Base-by-base conservation (phyloP, 257 asterid genomes). In the Solanum neorickii region DNA sequence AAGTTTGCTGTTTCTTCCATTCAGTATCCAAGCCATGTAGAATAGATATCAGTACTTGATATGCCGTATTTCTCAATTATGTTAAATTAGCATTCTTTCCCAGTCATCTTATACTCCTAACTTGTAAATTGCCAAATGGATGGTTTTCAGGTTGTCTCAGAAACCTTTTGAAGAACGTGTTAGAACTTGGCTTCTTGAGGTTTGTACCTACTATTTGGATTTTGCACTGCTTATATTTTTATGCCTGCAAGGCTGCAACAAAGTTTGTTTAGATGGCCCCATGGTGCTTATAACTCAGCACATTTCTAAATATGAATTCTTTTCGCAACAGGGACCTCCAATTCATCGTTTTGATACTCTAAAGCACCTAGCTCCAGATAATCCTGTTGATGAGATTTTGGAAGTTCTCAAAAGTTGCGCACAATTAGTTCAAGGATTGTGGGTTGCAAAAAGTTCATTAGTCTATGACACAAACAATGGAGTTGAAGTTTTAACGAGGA, bases 381-480 rank as follows among this genome's bases (percentile, higher is more conserved):
- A 91, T 82, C 80, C 98, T 25, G 88, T 41, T 47, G 98, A 97
- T 89, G 95, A 93, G 86, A 88, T 95, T 69, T 87, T 95, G 86
- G 91, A 39, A 87, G 93, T 94, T 80, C 90, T 97, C 89, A 93
- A 90, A 75, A 94, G 92, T 46, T 87, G 87, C 88, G 98, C 96
- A 83, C 91, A 87, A 65, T 87, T 97, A 91, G 95, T 97, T 91
- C 99, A 95, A 90, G 99, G 99, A 84, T 91, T 95, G 69, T 97
- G 99, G 99, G 92, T 93, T 88, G 95, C 95, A 9, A 95, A 89
- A 90, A 94, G 94, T 88, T 10, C 91, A 9, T 76, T 94, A 89
- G 83, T 95, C 52, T 89, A 83, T 52, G 94, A 90, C 84, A 82
- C 25, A 27, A 93, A 92, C 76, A 49, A 46, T 11, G 94, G 94